A percentile compares a stretch with the other conserved stretches of the same genome.
Evolutionary conservation across 139 green algal species (phyloP).

Genomic region (Auxenochlorella protothecoides): DNA sequence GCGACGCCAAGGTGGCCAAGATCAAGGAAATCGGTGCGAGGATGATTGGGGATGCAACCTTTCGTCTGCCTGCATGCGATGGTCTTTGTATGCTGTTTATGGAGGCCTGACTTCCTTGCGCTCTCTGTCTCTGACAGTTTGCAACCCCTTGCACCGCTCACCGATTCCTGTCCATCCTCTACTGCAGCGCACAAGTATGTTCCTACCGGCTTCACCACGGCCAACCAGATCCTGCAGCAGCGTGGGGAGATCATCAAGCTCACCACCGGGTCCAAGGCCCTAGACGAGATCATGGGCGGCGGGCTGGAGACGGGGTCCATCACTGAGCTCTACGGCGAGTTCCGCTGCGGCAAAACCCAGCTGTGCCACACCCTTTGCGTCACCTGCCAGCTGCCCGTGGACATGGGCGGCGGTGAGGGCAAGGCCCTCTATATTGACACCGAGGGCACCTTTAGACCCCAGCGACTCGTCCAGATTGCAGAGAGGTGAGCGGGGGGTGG

Average conservation of each 20-base stretch:
- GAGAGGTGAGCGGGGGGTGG: slow-evolving; percentile 41
- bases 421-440: slow-evolving; percentile 99
- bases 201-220: slow-evolving; percentile 92
- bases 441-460: slow-evolving; percentile 88
- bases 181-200: slow-evolving; percentile 75
- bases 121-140: not conserved
- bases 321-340: slow-evolving; percentile 98
- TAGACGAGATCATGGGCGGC: slow-evolving; percentile 86
- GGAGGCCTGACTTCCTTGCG: too few relatives aligned
- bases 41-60: not conserved
- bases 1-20: slow-evolving; percentile 91
- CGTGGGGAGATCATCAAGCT: slow-evolving; percentile 75
- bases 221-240: slow-evolving; percentile 65
- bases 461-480: slow-evolving; percentile 84
- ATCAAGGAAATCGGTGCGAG: slow-evolving; percentile 67
- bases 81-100: not conserved
- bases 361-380: slow-evolving; percentile 96
- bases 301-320: slow-evolving; percentile 96
- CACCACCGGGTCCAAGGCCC: slow-evolving; percentile 78
- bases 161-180: too few relatives aligned
- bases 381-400: slow-evolving; percentile 86
- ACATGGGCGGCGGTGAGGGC: slow-evolving; percentile 89
- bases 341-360: slow-evolving; percentile 93
- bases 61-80: not conserved
- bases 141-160: not conserved